Evolutionary conservation across 2,329 filamentous ascomycete species (phyloP).

Genomic region (Colletotrichum incanum): DNA sequence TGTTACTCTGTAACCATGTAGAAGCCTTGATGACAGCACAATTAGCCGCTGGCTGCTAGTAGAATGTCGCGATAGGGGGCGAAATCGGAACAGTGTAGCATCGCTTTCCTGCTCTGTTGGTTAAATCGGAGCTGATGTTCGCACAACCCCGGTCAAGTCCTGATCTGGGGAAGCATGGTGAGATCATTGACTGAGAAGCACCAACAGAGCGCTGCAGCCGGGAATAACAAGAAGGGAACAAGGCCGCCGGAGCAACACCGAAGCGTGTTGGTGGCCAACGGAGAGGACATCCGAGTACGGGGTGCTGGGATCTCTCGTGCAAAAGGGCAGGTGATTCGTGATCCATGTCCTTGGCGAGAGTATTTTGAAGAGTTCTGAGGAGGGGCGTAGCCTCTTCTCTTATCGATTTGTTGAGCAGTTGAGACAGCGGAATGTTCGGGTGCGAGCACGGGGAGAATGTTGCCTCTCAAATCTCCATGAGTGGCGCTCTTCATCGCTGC

Average conservation of each 20-base stretch:
- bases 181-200: slow-evolving; percentile 17
- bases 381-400: neutral
- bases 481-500: neutral
- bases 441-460: too few relatives aligned
- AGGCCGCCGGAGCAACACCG: neutral
- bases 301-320: neutral
- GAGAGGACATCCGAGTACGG: neutral
- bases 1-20: neutral
- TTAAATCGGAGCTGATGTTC: neutral
- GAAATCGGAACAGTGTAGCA: neutral
- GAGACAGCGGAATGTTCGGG: neutral
- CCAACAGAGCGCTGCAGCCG: neutral
- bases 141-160: neutral
- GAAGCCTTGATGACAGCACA: neutral
- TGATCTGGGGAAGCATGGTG: slow-evolving; percentile 24
- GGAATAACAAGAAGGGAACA: slow-evolving; percentile 22
- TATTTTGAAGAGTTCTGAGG: neutral
- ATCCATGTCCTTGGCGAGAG: neutral
- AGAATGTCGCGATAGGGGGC: too few relatives aligned
- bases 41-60: neutral
- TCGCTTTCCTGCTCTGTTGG: neutral
- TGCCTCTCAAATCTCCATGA: neutral
- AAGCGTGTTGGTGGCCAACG: neutral
- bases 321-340: neutral
- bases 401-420: neutral